Base-by-base conservation (phyloP, 1,284 basidiomycete species). In the Trichosporon inkin region DNA sequence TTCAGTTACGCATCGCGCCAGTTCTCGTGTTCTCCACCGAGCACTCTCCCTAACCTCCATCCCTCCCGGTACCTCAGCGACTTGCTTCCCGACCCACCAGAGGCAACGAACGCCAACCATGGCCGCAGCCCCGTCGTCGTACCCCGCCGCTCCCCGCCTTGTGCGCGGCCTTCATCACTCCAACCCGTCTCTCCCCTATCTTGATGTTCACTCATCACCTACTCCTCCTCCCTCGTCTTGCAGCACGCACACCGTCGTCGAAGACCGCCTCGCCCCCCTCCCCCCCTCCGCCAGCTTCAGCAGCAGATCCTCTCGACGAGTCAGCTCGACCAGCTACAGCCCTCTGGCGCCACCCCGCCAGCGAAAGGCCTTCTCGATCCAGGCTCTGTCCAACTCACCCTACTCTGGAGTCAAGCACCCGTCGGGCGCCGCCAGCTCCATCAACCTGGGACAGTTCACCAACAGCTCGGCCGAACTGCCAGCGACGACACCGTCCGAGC, bases 281-380 rank as follows among this genome's bases (percentile, higher is more conserved):
- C 44, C 44, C 16, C 44, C 44, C n/a, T 49, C 44, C 24, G 44
- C 16, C 24, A 49, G 28, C 44, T 49, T 28, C 44, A 49, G 14
- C 44, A 49, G 14, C 44, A 28, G 22, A 24, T 49, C 44, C 16
- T 49, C 44, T n/a, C 44, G 44, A 49, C 22, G 44, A 28, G 44
- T 49, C 8, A 49, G 44, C 44, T 49, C 44, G 44, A 49, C 24
- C 44, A 49, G 28, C 24, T 49, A 49, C 44, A 49, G 44, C 28
- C 44, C 44, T 4, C 44, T 49, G 22, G 44, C 44, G 14, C 44
- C 44, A 28, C 44, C 44, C 10, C 44, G 44, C 44, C 44, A 49
- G 28, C 44, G 44, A 22, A 49, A 49, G 44, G 44, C 44, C 24
- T 32, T 49, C 44, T 49, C 44, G 22, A 49, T 49, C 13, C 44